Evolutionary conservation across 805 yeast species (phyloP), one percentile per base, ranked within the genome.

Genomic region (Debaryomyces maramus): DNA sequence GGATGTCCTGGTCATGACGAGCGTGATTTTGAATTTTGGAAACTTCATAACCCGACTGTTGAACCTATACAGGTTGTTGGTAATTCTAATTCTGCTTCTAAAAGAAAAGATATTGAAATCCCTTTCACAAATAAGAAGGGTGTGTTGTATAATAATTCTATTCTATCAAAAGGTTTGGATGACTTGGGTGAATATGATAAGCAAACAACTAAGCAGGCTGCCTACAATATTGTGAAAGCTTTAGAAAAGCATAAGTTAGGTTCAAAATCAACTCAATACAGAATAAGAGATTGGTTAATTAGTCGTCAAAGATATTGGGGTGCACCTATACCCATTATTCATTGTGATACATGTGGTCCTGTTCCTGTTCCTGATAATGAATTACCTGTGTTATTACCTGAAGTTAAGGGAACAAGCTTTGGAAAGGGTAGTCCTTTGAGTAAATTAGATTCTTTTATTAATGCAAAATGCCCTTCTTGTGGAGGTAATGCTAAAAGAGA

Each of bases 291-390:
- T 57, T 93, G 99, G 99, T 73, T 93, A 19, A 85, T 93, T 34
- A 84, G 95, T 53, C 78, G 99, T 56, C 99, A 93, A 61, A 69
- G 99, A 44, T 91, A 85, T 61, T 93, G 99, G 99, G 99, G 99
- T 18, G 93, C 97, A 0, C 99, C 99, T 2, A 93, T 93, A 39
- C 99, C 99, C 4, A 88, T 93, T 14, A 73, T 93, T 19, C 93
- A 93, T 55, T 93, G 99, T 66, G 75, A 73, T 5, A 47, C 61
- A 2, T 93, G 99, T 71, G 99, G 99, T 1, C 65, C 83, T 0
- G 97, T 91, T 1, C 86, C 98, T 0, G 98, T 93, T 14, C 97
- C 97, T 0, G 95, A 86, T 29, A 67, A 77, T 2, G 83, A 90
- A 19, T 70, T 93, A 13, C 99, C 99, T 0, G 96, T 93, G 0